Percentiles rank a stretch among this genome's conserved stretches.
Evolutionary conservation across 2,329 filamentous ascomycete species (phyloP).

Genomic region (Neoarthrinium moseri): DNA sequence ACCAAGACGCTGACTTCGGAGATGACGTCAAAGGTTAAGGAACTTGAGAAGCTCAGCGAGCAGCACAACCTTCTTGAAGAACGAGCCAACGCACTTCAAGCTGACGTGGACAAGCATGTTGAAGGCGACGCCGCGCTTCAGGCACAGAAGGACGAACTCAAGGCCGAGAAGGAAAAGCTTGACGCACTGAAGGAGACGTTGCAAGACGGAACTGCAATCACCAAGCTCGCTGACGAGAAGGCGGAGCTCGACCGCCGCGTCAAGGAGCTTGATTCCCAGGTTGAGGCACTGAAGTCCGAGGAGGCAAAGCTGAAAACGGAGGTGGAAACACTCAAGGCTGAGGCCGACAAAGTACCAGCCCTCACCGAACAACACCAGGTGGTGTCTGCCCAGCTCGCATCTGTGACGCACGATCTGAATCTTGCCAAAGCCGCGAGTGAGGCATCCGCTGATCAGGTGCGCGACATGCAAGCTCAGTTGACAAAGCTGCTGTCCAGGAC

Average conservation of each 20-base stretch:
- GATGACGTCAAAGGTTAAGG: slow-evolving; percentile 18
- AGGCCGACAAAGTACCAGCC: slow-evolving; percentile 20
- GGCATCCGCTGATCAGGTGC: slow-evolving; percentile 13
- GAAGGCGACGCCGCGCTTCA: background rate
- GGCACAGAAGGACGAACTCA: slow-evolving; percentile 15
- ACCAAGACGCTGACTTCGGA: slow-evolving; percentile 18
- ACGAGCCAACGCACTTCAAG: slow-evolving; percentile 20
- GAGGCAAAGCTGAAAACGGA: slow-evolving; percentile 15
- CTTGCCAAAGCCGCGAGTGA: slow-evolving; percentile 8
- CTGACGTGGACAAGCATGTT: slow-evolving; percentile 23
- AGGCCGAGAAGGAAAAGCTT: slow-evolving; percentile 13
- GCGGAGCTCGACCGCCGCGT: slow-evolving; percentile 18
- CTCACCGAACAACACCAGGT: slow-evolving; percentile 20
- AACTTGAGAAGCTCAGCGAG: slow-evolving; percentile 23
- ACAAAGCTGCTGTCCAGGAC: slow-evolving; percentile 14
- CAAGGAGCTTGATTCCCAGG: slow-evolving; percentile 5
- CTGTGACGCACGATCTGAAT: slow-evolving; percentile 14
- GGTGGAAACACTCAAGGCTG: slow-evolving; percentile 9
- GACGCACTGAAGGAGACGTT: slow-evolving; percentile 18
- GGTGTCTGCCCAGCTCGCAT: slow-evolving; percentile 14
- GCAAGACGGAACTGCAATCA: slow-evolving; percentile 18
- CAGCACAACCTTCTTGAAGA: slow-evolving; percentile 24
- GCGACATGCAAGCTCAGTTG: slow-evolving; percentile 16
- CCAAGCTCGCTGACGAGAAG: slow-evolving; percentile 19
- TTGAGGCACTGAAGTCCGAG: slow-evolving; percentile 8